These are phyloP conservation scores for Kwoniella bestiolae DNA, from an alignment of 768 basidiomycete genomes.

Conservation along the genomic window DNA sequence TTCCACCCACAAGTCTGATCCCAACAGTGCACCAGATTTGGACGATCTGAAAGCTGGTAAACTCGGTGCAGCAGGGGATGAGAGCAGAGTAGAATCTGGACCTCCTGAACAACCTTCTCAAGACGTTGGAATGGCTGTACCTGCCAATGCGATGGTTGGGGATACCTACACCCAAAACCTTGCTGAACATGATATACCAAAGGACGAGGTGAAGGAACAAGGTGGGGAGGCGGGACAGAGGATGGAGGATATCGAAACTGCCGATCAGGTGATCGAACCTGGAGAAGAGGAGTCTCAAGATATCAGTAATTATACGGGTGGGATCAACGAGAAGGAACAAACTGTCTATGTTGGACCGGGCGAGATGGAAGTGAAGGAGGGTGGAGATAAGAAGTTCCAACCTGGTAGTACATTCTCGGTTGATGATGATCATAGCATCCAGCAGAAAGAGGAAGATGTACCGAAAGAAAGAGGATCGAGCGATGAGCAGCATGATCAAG, in stretches of 20 bases:
- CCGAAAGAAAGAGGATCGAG: conserved; percentile 3
- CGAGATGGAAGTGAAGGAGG: conserved; percentile 15
- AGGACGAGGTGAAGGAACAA: conserved; percentile 33
- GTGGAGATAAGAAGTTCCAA: conserved; percentile 6
- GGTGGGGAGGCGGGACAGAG: conserved; percentile 35
- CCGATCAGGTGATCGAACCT: conserved; percentile 29
- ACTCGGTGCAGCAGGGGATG: conserved; percentile 36
- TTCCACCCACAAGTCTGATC: conserved; percentile 3
- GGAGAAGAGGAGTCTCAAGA: conserved; percentile 11
- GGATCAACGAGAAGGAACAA: conserved; percentile 5
- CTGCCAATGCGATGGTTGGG: conserved; percentile 23
- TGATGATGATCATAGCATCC: not conserved
- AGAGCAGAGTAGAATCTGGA: conserved; percentile 36
- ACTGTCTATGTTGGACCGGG: conserved; percentile 8
- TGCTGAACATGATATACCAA: conserved; percentile 27
- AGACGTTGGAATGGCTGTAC: not conserved
- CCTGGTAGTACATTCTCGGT: conserved; percentile 6
- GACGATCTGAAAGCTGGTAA: conserved; percentile 25
- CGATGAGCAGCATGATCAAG: conserved; percentile 2
- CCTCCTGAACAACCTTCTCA: conserved; percentile 18
- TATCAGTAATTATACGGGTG: not conserved
- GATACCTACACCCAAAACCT: conserved; percentile 26
- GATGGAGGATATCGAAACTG: conserved; percentile 31
- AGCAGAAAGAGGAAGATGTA: not conserved
- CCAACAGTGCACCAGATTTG: conserved; percentile 21